Percentiles rank a stretch among this genome's conserved stretches.
Evolutionary conservation across 1,139 yeast genomes (phyloP).

Genomic region (Sugiyamaella castrensis): DNA sequence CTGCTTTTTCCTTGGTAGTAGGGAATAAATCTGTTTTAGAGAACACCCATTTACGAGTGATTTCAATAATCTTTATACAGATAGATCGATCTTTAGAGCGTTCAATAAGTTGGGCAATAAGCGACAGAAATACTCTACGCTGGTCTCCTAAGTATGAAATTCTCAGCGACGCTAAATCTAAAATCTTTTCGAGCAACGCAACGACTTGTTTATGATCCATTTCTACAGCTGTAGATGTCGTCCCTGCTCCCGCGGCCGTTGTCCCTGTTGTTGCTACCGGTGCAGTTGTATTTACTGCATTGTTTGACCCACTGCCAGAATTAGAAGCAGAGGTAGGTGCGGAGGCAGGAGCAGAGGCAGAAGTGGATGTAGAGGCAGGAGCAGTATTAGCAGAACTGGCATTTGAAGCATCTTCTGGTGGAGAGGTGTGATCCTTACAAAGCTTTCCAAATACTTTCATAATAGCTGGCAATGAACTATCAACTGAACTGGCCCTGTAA

Average conservation of each 20-base stretch:
- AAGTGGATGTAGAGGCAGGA: no score
- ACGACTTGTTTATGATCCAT: conserved; percentile 57
- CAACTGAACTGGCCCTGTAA: conserved; percentile 69
- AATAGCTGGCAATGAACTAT: conserved; percentile 67
- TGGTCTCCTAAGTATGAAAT: conserved; percentile 89
- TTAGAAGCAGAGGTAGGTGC: conserved; percentile 17
- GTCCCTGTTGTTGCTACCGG: conserved; percentile 4
- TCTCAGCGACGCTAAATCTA: conserved; percentile 75
- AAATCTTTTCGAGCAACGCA: conserved; percentile 66
- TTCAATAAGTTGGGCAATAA: conserved; percentile 87
- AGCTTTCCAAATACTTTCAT: conserved; percentile 86
- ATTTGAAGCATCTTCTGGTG: conserved; percentile 18
- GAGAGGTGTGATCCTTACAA: conserved; percentile 74
- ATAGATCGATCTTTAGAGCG: conserved; percentile 77
- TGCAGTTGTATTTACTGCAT: conserved; percentile 12
- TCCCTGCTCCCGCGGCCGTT: conserved; percentile 2
- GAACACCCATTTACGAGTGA: conserved; percentile 89
- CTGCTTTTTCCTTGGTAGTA: conserved; percentile 94
- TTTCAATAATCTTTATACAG: conserved; percentile 68
- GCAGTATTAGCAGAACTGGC: conserved; percentile 11
- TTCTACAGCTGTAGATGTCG: conserved; percentile 12
- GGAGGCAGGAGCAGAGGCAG: no score
- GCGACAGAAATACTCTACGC: conserved; percentile 78
- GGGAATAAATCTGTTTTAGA: conserved; percentile 83
- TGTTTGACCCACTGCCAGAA: conserved; percentile 13